Base-by-base conservation (phyloP, 257 asterid genomes). In the Lycium ferocissimum region DNA sequence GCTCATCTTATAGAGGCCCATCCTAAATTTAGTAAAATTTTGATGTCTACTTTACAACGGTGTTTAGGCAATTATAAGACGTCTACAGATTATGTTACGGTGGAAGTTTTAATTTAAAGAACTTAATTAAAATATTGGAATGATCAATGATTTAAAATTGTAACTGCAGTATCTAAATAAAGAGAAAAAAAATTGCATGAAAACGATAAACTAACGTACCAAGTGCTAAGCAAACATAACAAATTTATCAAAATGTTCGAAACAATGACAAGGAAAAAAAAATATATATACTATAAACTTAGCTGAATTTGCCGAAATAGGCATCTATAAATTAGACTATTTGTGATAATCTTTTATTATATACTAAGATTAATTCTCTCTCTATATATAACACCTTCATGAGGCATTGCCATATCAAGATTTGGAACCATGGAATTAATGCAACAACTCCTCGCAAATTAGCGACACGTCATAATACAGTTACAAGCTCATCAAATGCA, bases 221-320 rank as follows among this genome's bases (percentile, higher is more conserved):
- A 58, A 58, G 10, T 58, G 2, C 37, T 6, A 8, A 71, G 22
- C 35, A 71, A 71, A 71, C 56, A 40, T 17, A 8, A 70, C 12
- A 70, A 17, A 40, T 4, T 7, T n/a, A 43, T 73, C 37, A n/a
- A 20, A 47, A 73, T 73, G 7, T 47, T 73, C 59, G 7, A 73
- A 73, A 45, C 40, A 47, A 45, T 73, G 13, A 73, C 80, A 73
- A 47, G 80, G 8, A 47, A 73, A 47, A 47, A 73, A 47, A 33
- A 1, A 69, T 37, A 69, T 7, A 69, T 7, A 26, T 40, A 40
- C 45, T 40, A 2, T 40, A 40, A 40, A 40, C 45, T 40, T 40
- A 40, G 45, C 5, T 40, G 45, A 40, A 2, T 40, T 49, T 53
- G n/a, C 61, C 61, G 61, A 56, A 56, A 56, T 56, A 18, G n/a